Conservation (phyloP, 164 flowering plant species). For the Berberis thunbergii region DNA sequence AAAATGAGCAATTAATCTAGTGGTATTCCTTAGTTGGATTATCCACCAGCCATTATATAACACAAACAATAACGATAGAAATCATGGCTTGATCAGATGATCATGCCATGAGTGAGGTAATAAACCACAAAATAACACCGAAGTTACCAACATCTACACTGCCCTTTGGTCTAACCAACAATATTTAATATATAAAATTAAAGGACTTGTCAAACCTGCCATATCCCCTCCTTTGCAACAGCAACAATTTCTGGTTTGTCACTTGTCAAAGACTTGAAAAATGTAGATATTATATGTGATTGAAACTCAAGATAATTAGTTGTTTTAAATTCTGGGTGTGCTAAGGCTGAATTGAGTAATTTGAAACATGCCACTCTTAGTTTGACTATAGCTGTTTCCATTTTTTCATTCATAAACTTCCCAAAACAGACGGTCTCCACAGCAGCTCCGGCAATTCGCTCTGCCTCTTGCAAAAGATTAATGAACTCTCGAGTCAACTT, state of each 20-base stretch:
- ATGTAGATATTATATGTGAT: constrained; percentile 90
- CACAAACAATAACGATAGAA: too few relatives aligned
- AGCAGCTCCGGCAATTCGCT: constrained; percentile 97
- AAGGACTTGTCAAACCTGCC: constrained; percentile 53
- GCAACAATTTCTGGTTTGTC: constrained; percentile 92
- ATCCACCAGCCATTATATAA: too few relatives aligned
- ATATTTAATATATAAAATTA: not conserved
- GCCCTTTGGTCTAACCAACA: too few relatives aligned
- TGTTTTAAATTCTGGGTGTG: constrained; percentile 93
- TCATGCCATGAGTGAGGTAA: too few relatives aligned
- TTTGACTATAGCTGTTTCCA: constrained; percentile 68
- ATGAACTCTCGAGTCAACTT: constrained; percentile 85
- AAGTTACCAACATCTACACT: too few relatives aligned
- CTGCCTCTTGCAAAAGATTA: constrained; percentile 91
- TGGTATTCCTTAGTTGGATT: too few relatives aligned
- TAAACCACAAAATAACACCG: too few relatives aligned
- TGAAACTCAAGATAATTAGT: constrained; percentile 84
- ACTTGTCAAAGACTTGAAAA: constrained; percentile 93
- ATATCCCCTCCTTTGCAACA: constrained; percentile 96
- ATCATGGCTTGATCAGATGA: too few relatives aligned
- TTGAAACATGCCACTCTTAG: constrained; percentile 95
- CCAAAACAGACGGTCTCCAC: constrained; percentile 75
- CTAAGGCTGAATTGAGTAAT: constrained; percentile 94
- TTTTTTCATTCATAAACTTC: constrained; percentile 84
- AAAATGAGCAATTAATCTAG: too few relatives aligned